Percentiles rank a stretch among this genome's conserved stretches.
These are phyloP conservation scores for Termitomyces sp. DNA, from an alignment of 768 basidiomycete species.

Conservation along the genomic window DNA sequence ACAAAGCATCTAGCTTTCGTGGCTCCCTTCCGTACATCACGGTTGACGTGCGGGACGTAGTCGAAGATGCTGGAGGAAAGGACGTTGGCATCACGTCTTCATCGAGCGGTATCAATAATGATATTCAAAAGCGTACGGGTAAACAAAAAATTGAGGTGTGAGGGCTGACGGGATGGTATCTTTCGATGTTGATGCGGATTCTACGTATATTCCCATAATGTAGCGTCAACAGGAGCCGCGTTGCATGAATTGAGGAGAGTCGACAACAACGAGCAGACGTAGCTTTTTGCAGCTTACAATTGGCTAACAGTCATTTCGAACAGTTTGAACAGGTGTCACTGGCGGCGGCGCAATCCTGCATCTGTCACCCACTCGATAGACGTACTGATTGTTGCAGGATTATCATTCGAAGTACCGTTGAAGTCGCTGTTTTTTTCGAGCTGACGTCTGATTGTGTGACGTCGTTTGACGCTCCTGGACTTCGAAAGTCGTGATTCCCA, in stretches of 20 bases:
- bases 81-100: slow-evolving; percentile 16
- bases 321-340: slow-evolving; percentile 10
- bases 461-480: slow-evolving; percentile 15
- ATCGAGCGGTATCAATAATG: slow-evolving; percentile 18
- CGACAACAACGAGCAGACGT: background rate
- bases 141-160: slow-evolving; percentile 59
- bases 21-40: slow-evolving; percentile 55
- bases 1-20: slow-evolving; percentile 51
- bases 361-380: slow-evolving; percentile 12
- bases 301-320: background rate
- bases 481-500: slow-evolving; percentile 51
- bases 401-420: background rate
- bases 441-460: slow-evolving; percentile 6
- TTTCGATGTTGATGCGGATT: slow-evolving; percentile 53
- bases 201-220: slow-evolving; percentile 40
- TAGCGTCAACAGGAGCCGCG: background rate
- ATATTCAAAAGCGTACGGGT: slow-evolving; percentile 30
- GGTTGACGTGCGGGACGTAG: slow-evolving; percentile 61
- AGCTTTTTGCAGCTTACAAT: background rate
- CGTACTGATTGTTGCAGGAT: slow-evolving; percentile 4
- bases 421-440: slow-evolving; percentile 34
- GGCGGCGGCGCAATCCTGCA: slow-evolving; percentile 23
- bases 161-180: slow-evolving; percentile 84
- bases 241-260: background rate
- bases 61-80: slow-evolving; percentile 16